Evolutionary conservation across 257 asterid species (phyloP), one percentile per base, ranked within the genome.

Genomic region (Ajuga chamaepitys): DNA sequence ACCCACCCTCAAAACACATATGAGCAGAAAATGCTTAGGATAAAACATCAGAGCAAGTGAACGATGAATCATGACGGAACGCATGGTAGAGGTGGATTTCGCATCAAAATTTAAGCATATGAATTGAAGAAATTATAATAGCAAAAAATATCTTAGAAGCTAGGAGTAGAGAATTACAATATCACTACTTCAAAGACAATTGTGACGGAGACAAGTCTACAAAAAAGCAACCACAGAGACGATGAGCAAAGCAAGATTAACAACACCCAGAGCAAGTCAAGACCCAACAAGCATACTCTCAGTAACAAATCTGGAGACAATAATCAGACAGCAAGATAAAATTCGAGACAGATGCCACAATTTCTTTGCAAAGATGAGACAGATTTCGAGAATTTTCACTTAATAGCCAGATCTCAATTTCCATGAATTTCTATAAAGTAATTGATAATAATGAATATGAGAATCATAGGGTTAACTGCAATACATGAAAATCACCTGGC

Each of bases 401-500:
- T 21, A 41, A 17, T 63, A 12, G 8, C 47, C 69, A 30, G 4
- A 30, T 18, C 11, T 16, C 21, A 34, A 47, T 9, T 12, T n/a
- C 57, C 46, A 62, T 8, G 68, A 62, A 44, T 25, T 9, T 21
- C 7, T 45, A 62, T 44, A 58, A n/a, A n/a, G n/a, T n/a, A n/a
- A n/a, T 30, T 4, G 20, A 30, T 34, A 32, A 14, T 9, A 34
- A 56, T 16, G 42, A 4, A 30, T 30, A 30, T 30, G 37, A 30
- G 37, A 59, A 24, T 30, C 65, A 42, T 2, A 20, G 11, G 20
- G 16, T 44, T n/a, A 4, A 30, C 37, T 30, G 37, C 4, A 67
- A 54, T 41, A 20, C 42, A 50, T 0, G 38, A 64, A 25, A 62
- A 66, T 62, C 51, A 92, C 98, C 98, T 92, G 98, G 78, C 98